phyloP scores from a whole-genome alignment of 805 yeast species.

The Maudiozyma turicensis region DNA sequence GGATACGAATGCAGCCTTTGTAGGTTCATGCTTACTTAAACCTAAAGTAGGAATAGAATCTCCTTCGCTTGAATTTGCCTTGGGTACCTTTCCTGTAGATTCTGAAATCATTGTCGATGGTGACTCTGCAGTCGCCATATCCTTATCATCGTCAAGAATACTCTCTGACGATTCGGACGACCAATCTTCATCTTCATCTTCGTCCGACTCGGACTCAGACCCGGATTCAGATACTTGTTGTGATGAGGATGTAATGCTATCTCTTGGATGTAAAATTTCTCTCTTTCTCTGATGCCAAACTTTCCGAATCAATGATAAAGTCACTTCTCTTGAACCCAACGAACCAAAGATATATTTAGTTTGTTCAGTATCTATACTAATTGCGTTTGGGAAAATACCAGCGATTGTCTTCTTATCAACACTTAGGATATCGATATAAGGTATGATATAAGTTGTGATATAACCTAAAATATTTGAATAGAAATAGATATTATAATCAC shows the following conservation, averaged over 20 bases:
- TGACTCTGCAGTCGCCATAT: not conserved
- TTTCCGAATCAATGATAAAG: slow-evolving; percentile 41
- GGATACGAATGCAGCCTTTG: slow-evolving; percentile 35
- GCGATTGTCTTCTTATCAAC: slow-evolving; percentile 59
- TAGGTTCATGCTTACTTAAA: slow-evolving; percentile 41
- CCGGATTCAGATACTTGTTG: not conserved
- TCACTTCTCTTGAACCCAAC: slow-evolving; percentile 48
- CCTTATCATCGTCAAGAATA: not conserved
- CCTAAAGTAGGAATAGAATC: not conserved
- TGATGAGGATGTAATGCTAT: not conserved
- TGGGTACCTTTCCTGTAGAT: not conserved
- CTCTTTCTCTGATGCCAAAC: slow-evolving; percentile 47
- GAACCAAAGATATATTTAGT: slow-evolving; percentile 57
- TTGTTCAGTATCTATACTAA: slow-evolving; percentile 53
- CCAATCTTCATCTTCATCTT: not conserved
- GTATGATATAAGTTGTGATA: slow-evolving; percentile 49
- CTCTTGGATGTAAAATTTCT: slow-evolving; percentile 1
- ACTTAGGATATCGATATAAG: slow-evolving; percentile 52
- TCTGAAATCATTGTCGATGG: not conserved
- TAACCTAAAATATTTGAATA: slow-evolving; percentile 61
- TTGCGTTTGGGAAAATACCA: slow-evolving; percentile 60
- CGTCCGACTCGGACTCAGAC: not conserved
- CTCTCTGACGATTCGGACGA: not conserved
- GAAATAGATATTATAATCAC: slow-evolving; percentile 48
- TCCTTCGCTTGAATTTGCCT: not conserved